Evolutionary conservation across 1,284 basidiomycete species (phyloP), one percentile per base, ranked within the genome.

Genomic region (Schizopora paradoxa): DNA sequence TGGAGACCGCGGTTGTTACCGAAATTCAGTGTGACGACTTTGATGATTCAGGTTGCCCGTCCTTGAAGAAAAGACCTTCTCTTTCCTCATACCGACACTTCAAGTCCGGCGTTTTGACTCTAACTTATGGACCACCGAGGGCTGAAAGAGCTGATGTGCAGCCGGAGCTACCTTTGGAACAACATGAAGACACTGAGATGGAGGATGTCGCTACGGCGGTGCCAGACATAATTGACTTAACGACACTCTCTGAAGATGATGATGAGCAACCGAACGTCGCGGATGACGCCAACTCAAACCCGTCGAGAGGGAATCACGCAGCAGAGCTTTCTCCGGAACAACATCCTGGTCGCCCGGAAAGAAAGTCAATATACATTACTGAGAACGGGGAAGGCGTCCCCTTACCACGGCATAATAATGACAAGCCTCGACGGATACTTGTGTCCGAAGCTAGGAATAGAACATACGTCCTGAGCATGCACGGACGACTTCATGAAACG

Each of bases 381-480:
- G 33, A 35, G 22, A 22, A 10, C 4, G 42, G 50, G 36, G 51
- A 48, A n/a, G 55, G 43, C n/a, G 41, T 60, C 3, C 43, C 41
- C 16, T 47, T 65, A 26, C 54, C 57, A 3, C 60, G 58, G 18
- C 61, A 65, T 5, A 45, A 56, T 41, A 51, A 61, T 39, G 73
- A 73, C 52, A 70, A 60, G 47, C 61, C 70, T n/a, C 67, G 72
- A 7, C 62, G 68, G n/a, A 27, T 73, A 19, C 47, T 74, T 35
- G 33, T 50, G 21, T 41, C 25, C 42, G 19, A 38, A 43, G n/a
- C 13, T 55, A 47, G 47, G 38, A 50, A 22, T 49, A 45, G 34
- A 42, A 58, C 28, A 48, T 51, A 34, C 56, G 47, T 47, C 37
- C 52, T 71, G 28, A 66, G 70, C 2, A 65, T 66, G 56, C 66